Evolutionary conservation across 139 green algal genomes (phyloP), one percentile per base, ranked within the genome.

Genomic region (Closterium sp.): DNA sequence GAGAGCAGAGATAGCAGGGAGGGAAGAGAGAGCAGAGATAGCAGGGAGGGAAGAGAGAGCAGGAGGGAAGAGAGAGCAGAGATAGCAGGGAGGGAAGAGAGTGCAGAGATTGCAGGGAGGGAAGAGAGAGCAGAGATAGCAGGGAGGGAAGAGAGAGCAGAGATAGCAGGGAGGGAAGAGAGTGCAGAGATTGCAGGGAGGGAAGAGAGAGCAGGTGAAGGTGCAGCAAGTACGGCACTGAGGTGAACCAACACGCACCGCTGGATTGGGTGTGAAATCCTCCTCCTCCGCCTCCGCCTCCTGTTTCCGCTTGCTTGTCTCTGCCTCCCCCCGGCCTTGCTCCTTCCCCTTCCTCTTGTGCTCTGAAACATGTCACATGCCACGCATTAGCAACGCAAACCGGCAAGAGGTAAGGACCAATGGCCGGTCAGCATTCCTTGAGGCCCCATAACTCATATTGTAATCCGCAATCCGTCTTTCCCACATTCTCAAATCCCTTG

Each of bases 281-380:
- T 35, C 31, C 31, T 87, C 84, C 25, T 87, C 32, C 84, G n/a
- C 31, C 84, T 87, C 32, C 84, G 32, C 84, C 23, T 31, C 84
- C 31, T 19, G 16, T 76, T 16, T 19, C 55, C 25, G 33, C 9
- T 43, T 90, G 35, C 25, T 89, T 91, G 34, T 30, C 7, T 12
- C 31, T 84, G 34, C 35, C 23, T 36, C 34, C 88, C n/a, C 28
- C 90, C 88, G 31, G 19, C 33, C n/a, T 43, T 89, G 31, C 35
- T 90, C 38, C 38, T 91, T 84, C 9, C 66, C 87, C 43, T 90
- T 91, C 83, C 66, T 89, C 83, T 88, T 91, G 34, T 86, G 64
- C 64, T 89, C 38, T 86, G 43, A 34, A 8, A 8, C 32, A 33
- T 30, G 66, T 31, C 35, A 4, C 30, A 30, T 89, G 30, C 33